These are phyloP conservation scores for Fusarium torulosum DNA, from an alignment of 2,329 filamentous ascomycete species.

Conservation along the genomic window DNA sequence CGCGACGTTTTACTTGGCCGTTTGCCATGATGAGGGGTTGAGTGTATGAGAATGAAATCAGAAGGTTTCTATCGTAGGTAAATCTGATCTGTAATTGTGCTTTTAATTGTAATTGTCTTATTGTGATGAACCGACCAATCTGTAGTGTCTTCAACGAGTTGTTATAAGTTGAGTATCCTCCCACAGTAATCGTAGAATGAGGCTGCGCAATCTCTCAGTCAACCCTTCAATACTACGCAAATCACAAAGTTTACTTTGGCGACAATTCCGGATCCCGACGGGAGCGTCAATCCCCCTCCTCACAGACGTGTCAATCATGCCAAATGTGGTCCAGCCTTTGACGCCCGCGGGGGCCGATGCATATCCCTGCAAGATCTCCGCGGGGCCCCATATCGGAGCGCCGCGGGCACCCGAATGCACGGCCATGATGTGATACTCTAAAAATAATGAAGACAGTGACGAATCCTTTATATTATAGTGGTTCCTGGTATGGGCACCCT, in stretches of 20 bases:
- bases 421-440: not conserved
- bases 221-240: not conserved
- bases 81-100: not conserved
- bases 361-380: not conserved
- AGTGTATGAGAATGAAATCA: not conserved
- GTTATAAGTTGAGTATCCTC: not conserved
- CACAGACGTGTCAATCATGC: not conserved
- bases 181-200: not conserved
- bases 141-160: not conserved
- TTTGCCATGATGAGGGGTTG: not conserved
- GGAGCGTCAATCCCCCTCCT: not conserved
- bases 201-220: not conserved
- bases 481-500: not conserved
- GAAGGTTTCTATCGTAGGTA: not conserved
- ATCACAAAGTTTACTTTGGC: not conserved
- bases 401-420: conserved; percentile 12
- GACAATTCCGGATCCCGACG: not conserved
- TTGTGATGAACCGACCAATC: not conserved
- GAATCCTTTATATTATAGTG: not conserved
- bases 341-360: not conserved
- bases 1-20: not conserved
- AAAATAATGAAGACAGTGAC: not conserved
- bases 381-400: not conserved
- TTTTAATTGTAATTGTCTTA: not conserved
- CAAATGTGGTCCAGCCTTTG: not conserved